Evolutionary conservation across 2,329 filamentous ascomycete species (phyloP).

Genomic region (Phoma sp.): DNA sequence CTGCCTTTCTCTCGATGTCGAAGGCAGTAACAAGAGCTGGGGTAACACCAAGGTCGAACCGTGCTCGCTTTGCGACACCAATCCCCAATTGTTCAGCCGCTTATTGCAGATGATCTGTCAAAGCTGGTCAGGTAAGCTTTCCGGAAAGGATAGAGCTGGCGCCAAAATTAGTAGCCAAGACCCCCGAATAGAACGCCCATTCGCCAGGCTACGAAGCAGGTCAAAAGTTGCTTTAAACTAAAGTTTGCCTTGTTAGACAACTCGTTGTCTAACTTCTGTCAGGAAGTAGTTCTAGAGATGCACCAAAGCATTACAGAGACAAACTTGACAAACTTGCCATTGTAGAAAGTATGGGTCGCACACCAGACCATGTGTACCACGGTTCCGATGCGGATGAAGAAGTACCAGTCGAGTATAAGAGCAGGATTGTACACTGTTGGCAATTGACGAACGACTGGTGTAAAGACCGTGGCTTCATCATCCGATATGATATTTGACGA

Average conservation of each 20-base stretch:
- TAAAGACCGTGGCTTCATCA: constrained; percentile 2
- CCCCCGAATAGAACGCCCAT: constrained; percentile 48
- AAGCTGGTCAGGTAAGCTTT: constrained; percentile 72
- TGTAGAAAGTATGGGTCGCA: constrained; percentile 38
- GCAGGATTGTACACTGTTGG: constrained; percentile 20
- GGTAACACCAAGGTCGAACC: constrained; percentile 60
- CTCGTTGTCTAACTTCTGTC: constrained; percentile 42
- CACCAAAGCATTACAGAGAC: constrained; percentile 48
- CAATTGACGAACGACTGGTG: neutral
- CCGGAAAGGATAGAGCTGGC: constrained; percentile 55
- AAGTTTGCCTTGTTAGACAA: constrained; percentile 38
- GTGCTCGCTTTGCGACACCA: constrained; percentile 56
- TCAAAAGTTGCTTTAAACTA: constrained; percentile 42
- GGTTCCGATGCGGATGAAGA: constrained; percentile 49
- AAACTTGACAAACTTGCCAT: constrained; percentile 41
- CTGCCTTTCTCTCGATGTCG: constrained; percentile 61
- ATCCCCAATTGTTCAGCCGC: constrained; percentile 58
- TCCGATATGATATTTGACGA: constrained; percentile 33
- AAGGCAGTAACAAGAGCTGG: constrained; percentile 57
- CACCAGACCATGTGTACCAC: constrained; percentile 51
- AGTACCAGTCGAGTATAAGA: constrained; percentile 42
- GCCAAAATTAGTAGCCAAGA: constrained; percentile 53
- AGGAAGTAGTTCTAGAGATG: constrained; percentile 49
- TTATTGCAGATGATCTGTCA: constrained; percentile 63
- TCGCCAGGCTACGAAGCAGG: constrained; percentile 42